These are phyloP conservation scores for Hysterangium stoloniferum DNA, from an alignment of 768 basidiomycete genomes.

Conservation along the genomic window DNA sequence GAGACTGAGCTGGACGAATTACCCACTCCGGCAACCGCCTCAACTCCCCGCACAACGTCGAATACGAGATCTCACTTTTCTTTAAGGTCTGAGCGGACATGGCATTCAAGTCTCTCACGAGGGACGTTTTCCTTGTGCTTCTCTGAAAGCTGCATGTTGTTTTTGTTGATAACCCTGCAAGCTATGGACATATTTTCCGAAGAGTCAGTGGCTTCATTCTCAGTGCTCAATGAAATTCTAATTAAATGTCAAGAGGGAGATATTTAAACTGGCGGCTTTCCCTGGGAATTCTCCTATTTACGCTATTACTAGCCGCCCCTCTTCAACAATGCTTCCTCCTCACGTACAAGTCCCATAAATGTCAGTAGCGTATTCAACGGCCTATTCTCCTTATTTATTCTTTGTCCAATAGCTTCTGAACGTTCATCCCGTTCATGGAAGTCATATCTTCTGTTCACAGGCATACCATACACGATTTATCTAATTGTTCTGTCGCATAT, in stretches of 20 bases:
- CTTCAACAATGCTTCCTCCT: conserved; percentile 19
- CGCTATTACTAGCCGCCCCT: conserved; percentile 6
- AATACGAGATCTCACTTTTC: conserved; percentile 11
- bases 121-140: conserved; percentile 62
- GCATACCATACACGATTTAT: conserved; percentile 47
- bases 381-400: background rate
- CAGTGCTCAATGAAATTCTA: background rate
- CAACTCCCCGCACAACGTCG: conserved; percentile 10
- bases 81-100: conserved; percentile 18
- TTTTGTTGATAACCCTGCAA: conserved; percentile 67
- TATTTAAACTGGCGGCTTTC: conserved; percentile 64
- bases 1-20: conserved; percentile 32
- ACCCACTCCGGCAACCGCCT: conserved; percentile 30
- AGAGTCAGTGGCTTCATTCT: conserved; percentile 34
- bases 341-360: conserved; percentile 16
- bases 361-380: too few species aligned
- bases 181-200: conserved; percentile 46
- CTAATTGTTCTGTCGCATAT: conserved; percentile 57
- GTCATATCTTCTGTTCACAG: conserved; percentile 27
- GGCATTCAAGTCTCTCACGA: conserved; percentile 52
- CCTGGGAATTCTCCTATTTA: conserved; percentile 44
- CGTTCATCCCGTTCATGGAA: background rate
- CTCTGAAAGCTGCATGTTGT: conserved; percentile 67
- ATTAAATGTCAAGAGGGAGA: conserved; percentile 38
- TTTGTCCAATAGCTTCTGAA: background rate